Evolutionary conservation across 495 filamentous ascomycete species (phyloP).

Genomic region (Niebla homalea): DNA sequence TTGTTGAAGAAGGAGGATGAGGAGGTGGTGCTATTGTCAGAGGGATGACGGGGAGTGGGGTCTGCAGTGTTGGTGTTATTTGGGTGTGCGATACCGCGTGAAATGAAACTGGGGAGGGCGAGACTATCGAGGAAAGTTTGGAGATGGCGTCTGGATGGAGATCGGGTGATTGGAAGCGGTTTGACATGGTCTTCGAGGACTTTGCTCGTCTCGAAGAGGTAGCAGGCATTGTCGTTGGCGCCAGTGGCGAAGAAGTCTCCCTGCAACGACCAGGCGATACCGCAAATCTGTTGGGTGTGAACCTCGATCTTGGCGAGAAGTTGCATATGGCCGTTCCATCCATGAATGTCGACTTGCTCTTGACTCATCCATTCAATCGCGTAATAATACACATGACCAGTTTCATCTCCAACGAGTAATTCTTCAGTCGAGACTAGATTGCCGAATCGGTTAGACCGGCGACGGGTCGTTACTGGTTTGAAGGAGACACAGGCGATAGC

Average conservation of each 20-base stretch:
- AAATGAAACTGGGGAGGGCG: conserved; percentile 7
- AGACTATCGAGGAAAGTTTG: conserved; percentile 7
- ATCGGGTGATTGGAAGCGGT: conserved; percentile 8
- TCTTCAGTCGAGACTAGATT: conserved; percentile 46
- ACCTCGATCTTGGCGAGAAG: conserved; percentile 62
- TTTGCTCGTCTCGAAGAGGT: conserved; percentile 58
- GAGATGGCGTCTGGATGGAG: conserved; percentile 3
- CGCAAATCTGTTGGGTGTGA: conserved; percentile 86
- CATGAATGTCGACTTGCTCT: conserved; percentile 30
- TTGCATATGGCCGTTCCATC: conserved; percentile 67
- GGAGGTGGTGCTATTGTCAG: neutral
- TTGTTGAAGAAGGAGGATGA: neutral
- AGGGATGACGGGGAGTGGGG: neutral
- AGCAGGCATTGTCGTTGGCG: conserved; percentile 83
- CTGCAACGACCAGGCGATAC: conserved; percentile 73
- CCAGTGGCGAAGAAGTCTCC: conserved; percentile 71
- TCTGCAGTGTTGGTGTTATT: neutral
- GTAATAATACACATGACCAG: conserved; percentile 80
- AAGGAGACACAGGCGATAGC: conserved; percentile 68
- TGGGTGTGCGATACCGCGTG: neutral
- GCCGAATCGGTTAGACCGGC: conserved; percentile 28
- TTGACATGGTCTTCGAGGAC: conserved; percentile 30
- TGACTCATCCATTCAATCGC: conserved; percentile 66
- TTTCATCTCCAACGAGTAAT: conserved; percentile 76
- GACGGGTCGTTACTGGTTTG: conserved; percentile 34